These are phyloP conservation scores for Phytophthora megakarya DNA, from an alignment of 352 stramenopile species.

Conservation along the genomic window DNA sequence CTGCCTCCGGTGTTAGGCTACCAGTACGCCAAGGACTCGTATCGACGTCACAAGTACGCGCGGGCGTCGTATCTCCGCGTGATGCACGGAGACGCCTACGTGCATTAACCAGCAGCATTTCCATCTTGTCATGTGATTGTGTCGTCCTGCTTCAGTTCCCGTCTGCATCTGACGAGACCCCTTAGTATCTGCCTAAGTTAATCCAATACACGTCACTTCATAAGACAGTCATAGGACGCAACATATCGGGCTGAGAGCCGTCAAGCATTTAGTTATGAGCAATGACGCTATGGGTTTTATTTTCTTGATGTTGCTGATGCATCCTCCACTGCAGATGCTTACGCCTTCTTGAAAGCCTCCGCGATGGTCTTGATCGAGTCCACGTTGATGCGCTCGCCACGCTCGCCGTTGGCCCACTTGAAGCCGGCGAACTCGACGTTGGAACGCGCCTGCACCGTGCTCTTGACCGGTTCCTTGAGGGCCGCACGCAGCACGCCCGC, in stretches of 20 bases:
- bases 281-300: conserved; percentile 26
- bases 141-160: conserved; percentile 9
- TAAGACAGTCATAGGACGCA: conserved; percentile 15
- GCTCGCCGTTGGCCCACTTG: conserved; percentile 86
- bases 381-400: conserved; percentile 73
- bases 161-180: neutral
- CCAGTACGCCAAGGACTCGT: conserved; percentile 58
- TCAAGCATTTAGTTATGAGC: conserved; percentile 40
- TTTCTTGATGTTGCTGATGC: no score
- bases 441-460: conserved; percentile 69
- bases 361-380: conserved; percentile 86
- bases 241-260: conserved; percentile 28
- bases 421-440: conserved; percentile 86
- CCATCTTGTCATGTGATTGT: conserved; percentile 13
- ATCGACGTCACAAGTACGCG: conserved; percentile 47
- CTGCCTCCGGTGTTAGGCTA: conserved; percentile 69
- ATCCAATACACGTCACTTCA: conserved; percentile 19
- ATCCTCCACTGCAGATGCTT: conserved; percentile 28
- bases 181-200: conserved; percentile 29
- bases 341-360: conserved; percentile 79
- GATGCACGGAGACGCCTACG: conserved; percentile 31
- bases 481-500: conserved; percentile 69
- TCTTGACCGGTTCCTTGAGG: conserved; percentile 90
- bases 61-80: conserved; percentile 42
- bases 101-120: conserved; percentile 32